Conservation (phyloP, 1,284 basidiomycete species). For the Boletus sp. region DNA sequence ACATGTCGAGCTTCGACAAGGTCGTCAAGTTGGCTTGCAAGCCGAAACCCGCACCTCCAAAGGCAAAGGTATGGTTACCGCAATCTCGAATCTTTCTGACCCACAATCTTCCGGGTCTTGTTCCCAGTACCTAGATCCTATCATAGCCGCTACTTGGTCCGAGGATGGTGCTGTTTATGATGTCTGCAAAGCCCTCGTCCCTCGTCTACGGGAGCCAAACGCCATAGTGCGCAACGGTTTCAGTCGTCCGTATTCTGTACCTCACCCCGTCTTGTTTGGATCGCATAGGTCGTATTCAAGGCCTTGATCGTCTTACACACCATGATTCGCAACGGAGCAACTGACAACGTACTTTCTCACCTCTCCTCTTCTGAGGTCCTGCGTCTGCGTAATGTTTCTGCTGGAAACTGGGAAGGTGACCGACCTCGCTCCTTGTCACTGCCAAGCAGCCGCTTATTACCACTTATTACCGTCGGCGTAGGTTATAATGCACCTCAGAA, state of each 20-base stretch:
- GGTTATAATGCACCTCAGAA: conserved; percentile 86
- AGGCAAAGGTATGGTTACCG: conserved; percentile 67
- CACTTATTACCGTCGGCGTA: conserved; percentile 29
- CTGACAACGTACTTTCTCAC: conserved; percentile 85
- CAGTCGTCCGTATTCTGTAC: not conserved
- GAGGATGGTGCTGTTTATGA: conserved; percentile 91
- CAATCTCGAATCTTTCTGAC: not conserved
- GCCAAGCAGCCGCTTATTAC: conserved; percentile 5
- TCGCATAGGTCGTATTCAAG: conserved; percentile 86
- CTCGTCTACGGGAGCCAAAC: conserved; percentile 86
- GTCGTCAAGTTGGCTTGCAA: conserved; percentile 91
- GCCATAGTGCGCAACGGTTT: conserved; percentile 60
- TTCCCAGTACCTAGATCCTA: conserved; percentile 76
- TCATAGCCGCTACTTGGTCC: conserved; percentile 91
- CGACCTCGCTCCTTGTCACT: conserved; percentile 4
- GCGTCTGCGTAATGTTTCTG: conserved; percentile 72
- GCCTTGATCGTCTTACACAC: conserved; percentile 92
- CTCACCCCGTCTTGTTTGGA: conserved; percentile 5
- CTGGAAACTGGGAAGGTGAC: conserved; percentile 78
- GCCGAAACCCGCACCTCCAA: conserved; percentile 90
- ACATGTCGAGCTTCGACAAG: conserved; percentile 79
- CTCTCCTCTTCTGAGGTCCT: conserved; percentile 78
- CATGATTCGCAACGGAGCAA: conserved; percentile 91
- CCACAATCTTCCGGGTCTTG: conserved; percentile 1
- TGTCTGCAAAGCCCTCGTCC: conserved; percentile 82